A percentile compares a stretch with the other conserved stretches of the same genome.
phyloP scores from a whole-genome alignment of 306 rosid genomes.

The Fragaria iinumae region DNA sequence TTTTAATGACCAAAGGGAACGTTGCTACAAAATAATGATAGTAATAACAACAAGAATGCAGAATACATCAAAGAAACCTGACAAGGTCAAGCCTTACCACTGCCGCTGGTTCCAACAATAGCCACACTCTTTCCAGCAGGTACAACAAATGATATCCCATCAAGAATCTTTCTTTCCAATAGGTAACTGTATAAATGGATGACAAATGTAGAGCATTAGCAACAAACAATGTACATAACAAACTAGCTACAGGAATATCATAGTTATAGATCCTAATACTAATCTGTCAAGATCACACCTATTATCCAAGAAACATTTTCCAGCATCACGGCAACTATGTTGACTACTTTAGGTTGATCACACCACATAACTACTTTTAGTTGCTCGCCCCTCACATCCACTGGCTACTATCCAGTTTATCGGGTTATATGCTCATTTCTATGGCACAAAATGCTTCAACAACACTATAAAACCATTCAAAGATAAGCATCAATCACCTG shows the following conservation, averaged over 20 bases:
- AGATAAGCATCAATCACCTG: slow-evolving; percentile 48
- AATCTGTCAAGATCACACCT: background rate
- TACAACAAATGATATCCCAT: slow-evolving; percentile 76
- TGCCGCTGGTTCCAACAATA: slow-evolving; percentile 97
- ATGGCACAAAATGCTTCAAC: slow-evolving; percentile 7
- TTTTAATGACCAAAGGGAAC: background rate
- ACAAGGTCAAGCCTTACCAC: slow-evolving; percentile 68
- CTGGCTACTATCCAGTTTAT: background rate
- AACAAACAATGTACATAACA: background rate
- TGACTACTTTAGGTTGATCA: background rate
- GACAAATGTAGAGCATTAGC: slow-evolving; percentile 16
- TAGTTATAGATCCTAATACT: background rate
- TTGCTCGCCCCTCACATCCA: background rate
- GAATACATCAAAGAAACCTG: background rate
- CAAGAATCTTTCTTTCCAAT: slow-evolving; percentile 88
- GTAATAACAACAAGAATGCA: background rate
- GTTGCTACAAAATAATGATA: background rate
- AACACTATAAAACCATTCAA: background rate
- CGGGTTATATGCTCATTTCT: background rate
- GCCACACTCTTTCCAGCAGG: slow-evolving; percentile 99
- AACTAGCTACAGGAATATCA: background rate
- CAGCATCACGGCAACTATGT: background rate
- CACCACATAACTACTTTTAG: background rate
- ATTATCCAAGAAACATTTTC: background rate
- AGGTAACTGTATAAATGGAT: slow-evolving; percentile 58